Percentiles rank a stretch among this genome's conserved stretches.
Evolutionary conservation across 305 asterid genomes (phyloP).

Genomic region (Fraxinus paxiana): DNA sequence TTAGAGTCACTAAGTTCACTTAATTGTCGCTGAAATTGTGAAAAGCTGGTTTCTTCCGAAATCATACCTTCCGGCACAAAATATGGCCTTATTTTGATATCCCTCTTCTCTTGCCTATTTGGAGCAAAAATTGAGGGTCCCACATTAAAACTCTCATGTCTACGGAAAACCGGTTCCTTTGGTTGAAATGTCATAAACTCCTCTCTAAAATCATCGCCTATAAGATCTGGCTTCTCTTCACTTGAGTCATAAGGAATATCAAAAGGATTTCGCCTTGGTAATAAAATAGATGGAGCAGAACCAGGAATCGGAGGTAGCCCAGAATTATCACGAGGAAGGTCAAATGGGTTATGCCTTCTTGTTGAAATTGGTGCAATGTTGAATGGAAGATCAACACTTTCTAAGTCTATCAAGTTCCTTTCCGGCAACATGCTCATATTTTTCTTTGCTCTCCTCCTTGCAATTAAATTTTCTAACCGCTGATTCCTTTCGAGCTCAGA

Average conservation of each 20-base stretch:
- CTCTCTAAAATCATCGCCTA: conserved; percentile 28
- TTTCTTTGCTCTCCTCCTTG: conserved; percentile 40
- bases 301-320: conserved; percentile 49
- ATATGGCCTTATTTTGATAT: conserved; percentile 37
- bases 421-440: conserved; percentile 43
- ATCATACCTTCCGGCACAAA: conserved; percentile 40
- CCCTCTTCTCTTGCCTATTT: conserved; percentile 28
- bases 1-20: conserved; percentile 39
- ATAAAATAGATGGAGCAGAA: conserved; percentile 52
- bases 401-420: conserved; percentile 48
- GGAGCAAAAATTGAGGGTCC: conserved; percentile 44
- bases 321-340: conserved; percentile 23
- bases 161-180: conserved; percentile 35
- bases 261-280: conserved; percentile 44
- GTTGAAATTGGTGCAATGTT: conserved; percentile 36
- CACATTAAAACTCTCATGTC: conserved; percentile 38
- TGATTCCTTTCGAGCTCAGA: conserved; percentile 57
- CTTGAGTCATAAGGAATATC: conserved; percentile 34
- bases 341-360: conserved; percentile 46
- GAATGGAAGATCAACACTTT: conserved; percentile 34
- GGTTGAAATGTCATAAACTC: conserved; percentile 29
- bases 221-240: conserved; percentile 30
- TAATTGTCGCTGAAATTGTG: conserved; percentile 28
- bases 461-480: conserved; percentile 42
- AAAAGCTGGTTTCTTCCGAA: conserved; percentile 30